Evolutionary conservation across 2,329 filamentous ascomycete species (phyloP), one percentile per base, ranked within the genome.

Genomic region (Monilinia aucupariae): DNA sequence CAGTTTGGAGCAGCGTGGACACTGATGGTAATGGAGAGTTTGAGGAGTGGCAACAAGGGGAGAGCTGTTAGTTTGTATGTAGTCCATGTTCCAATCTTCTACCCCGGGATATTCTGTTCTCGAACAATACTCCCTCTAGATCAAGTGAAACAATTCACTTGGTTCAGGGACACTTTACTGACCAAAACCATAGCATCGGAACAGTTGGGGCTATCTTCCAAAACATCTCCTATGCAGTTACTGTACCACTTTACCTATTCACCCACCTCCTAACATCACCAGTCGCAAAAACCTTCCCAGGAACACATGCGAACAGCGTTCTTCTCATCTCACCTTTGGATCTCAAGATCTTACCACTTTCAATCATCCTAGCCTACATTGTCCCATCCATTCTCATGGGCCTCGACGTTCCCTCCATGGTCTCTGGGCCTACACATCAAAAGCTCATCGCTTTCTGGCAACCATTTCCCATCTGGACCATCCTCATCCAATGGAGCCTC

Each of bases 401-500:
- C 13, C 69, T 81, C 5, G 78, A 79, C 1, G 72, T 75, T 2
- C 79, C 78, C 0, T 69, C 68, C 0, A 27, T 74, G 1, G 66
- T 80, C 17, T 74, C 74, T 1, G 68, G 75, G 20, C 71, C 75
- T n/a, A 71, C 74, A 15, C 81, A 80, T 65, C 80, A 82, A 67
- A 73, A 74, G 27, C 75, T 78, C 62, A 78, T 81, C 32, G 78
- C 78, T 1, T 66, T 79, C 52, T 82, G 81, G 79, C 80, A 83
- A 66, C 72, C 76, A 4, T 83, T 81, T 71, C 79, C 81, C 0
- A 68, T 80, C 22, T 79, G 76, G 69, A 76, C 80, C 8, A 75
- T 75, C 4, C 58, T 80, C 13, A 66, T 77, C n/a, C 75, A 77
- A 6, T 74, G 68, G 2, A 25, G 71, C 1, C 66, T 76, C 4